Conservation (phyloP, 1,284 basidiomycete genomes). For the Marasmius oreades region DNA sequence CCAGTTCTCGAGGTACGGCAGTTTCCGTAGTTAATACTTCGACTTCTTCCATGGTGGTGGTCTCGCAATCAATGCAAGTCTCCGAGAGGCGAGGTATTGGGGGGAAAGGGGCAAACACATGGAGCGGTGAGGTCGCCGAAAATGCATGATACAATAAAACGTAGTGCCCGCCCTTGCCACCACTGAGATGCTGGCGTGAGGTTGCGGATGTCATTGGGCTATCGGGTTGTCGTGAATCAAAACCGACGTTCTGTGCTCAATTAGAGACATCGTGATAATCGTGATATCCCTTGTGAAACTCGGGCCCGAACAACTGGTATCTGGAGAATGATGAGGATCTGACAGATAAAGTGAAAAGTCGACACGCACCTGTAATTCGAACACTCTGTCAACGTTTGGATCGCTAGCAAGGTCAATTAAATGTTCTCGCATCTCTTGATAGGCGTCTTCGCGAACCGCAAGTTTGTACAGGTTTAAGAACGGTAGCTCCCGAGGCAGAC, state of each 20-base stretch:
- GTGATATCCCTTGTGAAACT: slow-evolving; percentile 81
- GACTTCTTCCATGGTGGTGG: slow-evolving; percentile 45
- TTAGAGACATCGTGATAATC: slow-evolving; percentile 71
- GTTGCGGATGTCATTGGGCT: slow-evolving; percentile 50
- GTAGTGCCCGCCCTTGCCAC: slow-evolving; percentile 74
- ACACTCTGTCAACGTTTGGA: slow-evolving; percentile 94
- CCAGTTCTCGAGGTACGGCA: slow-evolving; percentile 87
- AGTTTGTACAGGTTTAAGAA: slow-evolving; percentile 84
- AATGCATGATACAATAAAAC: slow-evolving; percentile 91
- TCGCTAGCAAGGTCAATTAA: slow-evolving; percentile 93
- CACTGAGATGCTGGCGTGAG: slow-evolving; percentile 75
- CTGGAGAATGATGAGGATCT: slow-evolving; percentile 32
- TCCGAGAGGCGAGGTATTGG: slow-evolving; percentile 78
- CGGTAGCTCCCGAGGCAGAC: slow-evolving; percentile 78
- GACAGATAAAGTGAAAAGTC: slow-evolving; percentile 9
- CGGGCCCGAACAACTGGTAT: slow-evolving; percentile 86
- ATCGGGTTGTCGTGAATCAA: slow-evolving; percentile 85
- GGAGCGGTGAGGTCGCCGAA: slow-evolving; percentile 70
- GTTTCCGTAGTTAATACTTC: slow-evolving; percentile 66
- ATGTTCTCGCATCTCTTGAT: slow-evolving; percentile 82
- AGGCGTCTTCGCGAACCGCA: slow-evolving; percentile 81
- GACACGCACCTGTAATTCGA: slow-evolving; percentile 77
- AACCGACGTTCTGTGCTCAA: slow-evolving; percentile 79
- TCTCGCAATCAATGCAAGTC: slow-evolving; percentile 59
- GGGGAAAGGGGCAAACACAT: slow-evolving; percentile 89